Evolutionary conservation across 2,329 filamentous ascomycete genomes (phyloP).

Genomic region (Trichocomaceae sp.): DNA sequence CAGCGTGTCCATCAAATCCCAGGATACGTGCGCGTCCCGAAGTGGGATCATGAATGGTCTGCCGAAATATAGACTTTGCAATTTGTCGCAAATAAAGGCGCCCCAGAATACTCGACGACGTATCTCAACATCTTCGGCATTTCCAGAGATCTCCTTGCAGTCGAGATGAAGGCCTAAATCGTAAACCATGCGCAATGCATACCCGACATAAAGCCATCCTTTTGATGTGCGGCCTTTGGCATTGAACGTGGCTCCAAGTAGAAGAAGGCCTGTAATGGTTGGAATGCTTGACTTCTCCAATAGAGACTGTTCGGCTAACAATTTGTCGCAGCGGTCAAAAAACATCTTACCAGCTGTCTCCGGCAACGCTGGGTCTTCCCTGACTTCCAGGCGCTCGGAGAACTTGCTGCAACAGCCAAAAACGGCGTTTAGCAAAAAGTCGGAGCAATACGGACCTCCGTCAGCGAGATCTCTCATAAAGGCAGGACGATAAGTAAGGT

Average conservation of each 20-base stretch:
- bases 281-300: conserved; percentile 32
- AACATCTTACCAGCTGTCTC: conserved; percentile 33
- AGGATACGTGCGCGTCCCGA: conserved; percentile 23
- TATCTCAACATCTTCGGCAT: conserved; percentile 23
- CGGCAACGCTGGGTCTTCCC: conserved; percentile 28
- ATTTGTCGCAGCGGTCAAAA: conserved; percentile 33
- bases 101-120: conserved; percentile 28
- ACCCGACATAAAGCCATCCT: conserved; percentile 38
- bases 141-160: conserved; percentile 19
- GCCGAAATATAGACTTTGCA: conserved; percentile 51
- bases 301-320: conserved; percentile 30
- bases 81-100: conserved; percentile 41
- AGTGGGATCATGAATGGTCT: conserved; percentile 38
- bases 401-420: conserved; percentile 37
- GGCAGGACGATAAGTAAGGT: conserved; percentile 35
- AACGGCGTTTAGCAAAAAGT: conserved; percentile 37
- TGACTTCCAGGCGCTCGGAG: conserved; percentile 32
- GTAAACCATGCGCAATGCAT: conserved; percentile 38
- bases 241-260: conserved; percentile 23
- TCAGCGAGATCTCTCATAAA: conserved; percentile 32
- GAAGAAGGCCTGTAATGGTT: conserved; percentile 31
- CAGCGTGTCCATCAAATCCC: conserved; percentile 25
- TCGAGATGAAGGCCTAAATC: conserved; percentile 38
- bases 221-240: conserved; percentile 21
- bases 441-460: conserved; percentile 31